Evolutionary conservation across 108 stramenopile genomes (phyloP).

Genomic region (Conticribra weissflogii): DNA sequence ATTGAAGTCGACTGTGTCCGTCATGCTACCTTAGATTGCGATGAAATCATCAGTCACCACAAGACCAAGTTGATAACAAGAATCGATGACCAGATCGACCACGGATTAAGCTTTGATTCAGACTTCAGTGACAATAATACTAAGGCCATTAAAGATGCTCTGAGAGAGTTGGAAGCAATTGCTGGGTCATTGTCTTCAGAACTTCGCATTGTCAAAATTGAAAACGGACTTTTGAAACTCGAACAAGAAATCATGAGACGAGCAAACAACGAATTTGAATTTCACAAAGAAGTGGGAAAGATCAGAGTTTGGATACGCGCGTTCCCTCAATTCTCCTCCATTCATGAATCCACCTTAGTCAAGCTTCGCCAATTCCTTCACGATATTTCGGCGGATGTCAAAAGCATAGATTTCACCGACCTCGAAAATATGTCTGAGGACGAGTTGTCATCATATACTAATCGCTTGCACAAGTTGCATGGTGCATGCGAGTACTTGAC

Average conservation of each 20-base stretch:
- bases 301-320: slow-evolving; percentile 17
- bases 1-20: slow-evolving; percentile 37
- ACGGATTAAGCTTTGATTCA: slow-evolving; percentile 17
- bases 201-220: not conserved
- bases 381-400: slow-evolving; percentile 6
- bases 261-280: slow-evolving; percentile 1
- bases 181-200: slow-evolving; percentile 12
- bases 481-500: slow-evolving; percentile 15
- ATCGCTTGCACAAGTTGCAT: slow-evolving; percentile 7
- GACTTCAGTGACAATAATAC: slow-evolving; percentile 34
- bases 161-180: slow-evolving; percentile 19
- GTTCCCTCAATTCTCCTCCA: slow-evolving; percentile 22
- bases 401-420: slow-evolving; percentile 10
- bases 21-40: slow-evolving; percentile 18
- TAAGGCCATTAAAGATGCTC: slow-evolving; percentile 15
- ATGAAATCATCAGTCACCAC: slow-evolving; percentile 36
- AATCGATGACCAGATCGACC: slow-evolving; percentile 20
- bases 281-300: slow-evolving; percentile 18
- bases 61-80: slow-evolving; percentile 2
- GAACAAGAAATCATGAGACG: slow-evolving; percentile 35
- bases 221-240: slow-evolving; percentile 3
- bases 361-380: slow-evolving; percentile 1
- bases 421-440: slow-evolving; percentile 14
- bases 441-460: slow-evolving; percentile 13
- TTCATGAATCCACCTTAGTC: slow-evolving; percentile 8